Conservation (phyloP, 192 early-diverging fungal species). For the Spizellomyces sp. region DNA sequence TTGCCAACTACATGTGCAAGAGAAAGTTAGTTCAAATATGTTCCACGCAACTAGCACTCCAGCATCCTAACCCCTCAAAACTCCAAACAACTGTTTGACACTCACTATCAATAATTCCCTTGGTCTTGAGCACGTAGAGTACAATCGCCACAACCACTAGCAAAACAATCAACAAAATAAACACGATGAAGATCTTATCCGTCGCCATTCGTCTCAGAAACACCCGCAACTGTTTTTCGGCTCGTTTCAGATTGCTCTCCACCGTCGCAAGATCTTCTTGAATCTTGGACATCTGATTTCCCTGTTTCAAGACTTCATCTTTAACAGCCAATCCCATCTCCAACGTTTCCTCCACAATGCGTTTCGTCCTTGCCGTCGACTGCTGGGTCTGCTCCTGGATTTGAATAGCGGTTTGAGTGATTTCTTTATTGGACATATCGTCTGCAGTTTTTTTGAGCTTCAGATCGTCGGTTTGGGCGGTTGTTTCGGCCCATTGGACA, state of each 20-base stretch:
- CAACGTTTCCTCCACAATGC: conserved; percentile 53
- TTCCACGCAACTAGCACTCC: not conserved
- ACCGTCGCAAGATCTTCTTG: conserved; percentile 53
- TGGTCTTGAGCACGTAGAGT: conserved; percentile 45
- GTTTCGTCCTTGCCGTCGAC: conserved; percentile 43
- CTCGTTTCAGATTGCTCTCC: conserved; percentile 58
- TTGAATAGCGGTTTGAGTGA: conserved; percentile 48
- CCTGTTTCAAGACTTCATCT: conserved; percentile 54
- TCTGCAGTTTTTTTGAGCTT: conserved; percentile 43
- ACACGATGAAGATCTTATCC: conserved; percentile 60
- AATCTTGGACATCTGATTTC: conserved; percentile 55
- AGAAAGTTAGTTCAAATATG: not conserved
- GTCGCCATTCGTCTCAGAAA: conserved; percentile 60
- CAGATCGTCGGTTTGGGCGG: conserved; percentile 45
- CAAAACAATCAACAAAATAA: conserved; percentile 60
- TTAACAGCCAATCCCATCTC: conserved; percentile 54
- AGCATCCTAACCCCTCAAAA: no score
- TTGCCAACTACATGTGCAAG: conserved; percentile 4
- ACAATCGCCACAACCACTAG: conserved; percentile 55
- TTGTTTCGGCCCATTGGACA: conserved; percentile 61
- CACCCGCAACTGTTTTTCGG: conserved; percentile 60
- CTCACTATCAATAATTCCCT: conserved; percentile 36
- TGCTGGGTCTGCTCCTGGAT: conserved; percentile 56
- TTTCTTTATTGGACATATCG: conserved; percentile 57
- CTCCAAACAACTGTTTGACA: not conserved